Evolutionary conservation across 495 filamentous ascomycete genomes (phyloP), one percentile per base, ranked within the genome.

Genomic region (Haplographium delicatum): DNA sequence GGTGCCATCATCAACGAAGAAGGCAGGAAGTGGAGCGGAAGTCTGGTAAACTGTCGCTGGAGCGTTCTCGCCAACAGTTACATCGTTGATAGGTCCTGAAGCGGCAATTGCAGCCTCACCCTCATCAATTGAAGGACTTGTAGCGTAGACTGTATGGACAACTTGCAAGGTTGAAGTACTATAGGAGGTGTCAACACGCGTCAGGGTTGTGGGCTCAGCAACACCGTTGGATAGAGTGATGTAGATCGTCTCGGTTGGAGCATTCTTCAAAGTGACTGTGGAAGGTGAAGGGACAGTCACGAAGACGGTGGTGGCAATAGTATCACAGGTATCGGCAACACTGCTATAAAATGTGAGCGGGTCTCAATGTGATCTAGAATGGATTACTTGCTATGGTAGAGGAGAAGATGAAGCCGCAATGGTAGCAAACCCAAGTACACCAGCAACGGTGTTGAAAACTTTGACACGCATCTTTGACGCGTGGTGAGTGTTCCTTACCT

Each of bases 381-480:
- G 28, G 16, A 20, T 19, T 4, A 39, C 43, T 44, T 41, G 53
- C 44, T 50, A 50, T 22, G 43, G 15, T 1, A 33, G 22, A 19
- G 47, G 31, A 44, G 48, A 34, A 16, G 53, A 42, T 28, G 51
- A 26, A 40, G 50, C 28, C 19, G 23, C 45, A 6, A 56, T n/a
- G 10, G 44, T 41, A 51, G 53, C 53, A 20, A 60, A 26, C 1
- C 48, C 41, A 19, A 56, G 18, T 3, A 31, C 25, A 20, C 53
- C 48, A 8, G 15, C n/a, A 15, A 60, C 1, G 42, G 24, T 31
- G 31, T 25, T 15, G 11, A 52, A 24, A 19, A 33, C 27, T 15
- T 33, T 30, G 33, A 24, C 24, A 28, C 44, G 57, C 57, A 60
- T 60, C 24, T 60, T 60, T 47, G 38, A 31, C 18, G 25, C 11